A percentile compares a stretch with the other conserved stretches of the same genome.
phyloP scores from a whole-genome alignment of 2,329 filamentous ascomycete genomes.

The Fusarium nygamai region DNA sequence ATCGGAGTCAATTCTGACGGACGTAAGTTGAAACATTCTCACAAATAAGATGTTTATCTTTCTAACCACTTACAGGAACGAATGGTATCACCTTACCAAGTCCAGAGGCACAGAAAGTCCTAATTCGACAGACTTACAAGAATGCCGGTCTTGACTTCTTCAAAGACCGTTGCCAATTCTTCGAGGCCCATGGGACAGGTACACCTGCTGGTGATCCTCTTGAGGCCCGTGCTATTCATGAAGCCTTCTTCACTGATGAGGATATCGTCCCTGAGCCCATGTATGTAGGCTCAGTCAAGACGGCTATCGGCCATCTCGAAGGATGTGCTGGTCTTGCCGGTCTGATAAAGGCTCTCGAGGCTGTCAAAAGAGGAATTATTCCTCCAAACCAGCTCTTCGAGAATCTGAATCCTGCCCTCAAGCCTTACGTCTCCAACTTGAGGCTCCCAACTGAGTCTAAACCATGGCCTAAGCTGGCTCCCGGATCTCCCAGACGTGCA shows the following conservation, averaged over 20 bases:
- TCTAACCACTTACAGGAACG: neutral
- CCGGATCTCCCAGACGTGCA: neutral
- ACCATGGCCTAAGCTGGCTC: neutral
- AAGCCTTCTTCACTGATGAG: neutral
- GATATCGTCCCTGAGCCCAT: neutral
- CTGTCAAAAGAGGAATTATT: neutral
- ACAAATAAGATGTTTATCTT: neutral
- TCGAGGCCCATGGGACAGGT: neutral
- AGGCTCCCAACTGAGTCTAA: neutral
- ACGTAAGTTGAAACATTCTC: neutral
- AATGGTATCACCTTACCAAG: neutral
- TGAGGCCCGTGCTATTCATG: neutral
- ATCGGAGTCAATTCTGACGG: neutral
- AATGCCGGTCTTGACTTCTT: neutral
- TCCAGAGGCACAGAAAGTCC: neutral
- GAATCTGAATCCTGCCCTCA: neutral
- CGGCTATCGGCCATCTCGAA: neutral
- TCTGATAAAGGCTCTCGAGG: neutral
- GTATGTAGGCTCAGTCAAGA: conserved; percentile 5
- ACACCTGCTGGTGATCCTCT: conserved; percentile 1
- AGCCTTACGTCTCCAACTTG: neutral
- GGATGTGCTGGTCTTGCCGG: conserved; percentile 3
- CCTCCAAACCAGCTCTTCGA: neutral
- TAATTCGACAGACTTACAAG: neutral
- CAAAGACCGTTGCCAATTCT: neutral